Percentiles rank a stretch among this genome's conserved stretches.
Conservation (phyloP, 179 eudicot species). For the Sideroxylon spinosum region DNA sequence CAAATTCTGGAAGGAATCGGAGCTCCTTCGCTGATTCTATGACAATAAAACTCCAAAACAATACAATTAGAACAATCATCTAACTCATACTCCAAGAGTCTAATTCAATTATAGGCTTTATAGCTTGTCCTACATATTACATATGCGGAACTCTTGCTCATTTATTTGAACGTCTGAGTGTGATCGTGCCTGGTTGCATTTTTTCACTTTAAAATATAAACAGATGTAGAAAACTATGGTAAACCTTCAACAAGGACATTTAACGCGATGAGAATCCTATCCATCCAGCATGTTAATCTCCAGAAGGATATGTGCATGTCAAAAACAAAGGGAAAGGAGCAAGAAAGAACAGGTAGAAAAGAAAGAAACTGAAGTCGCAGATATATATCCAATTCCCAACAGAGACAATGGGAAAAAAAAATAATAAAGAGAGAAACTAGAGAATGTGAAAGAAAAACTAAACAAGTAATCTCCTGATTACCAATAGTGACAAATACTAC, state of each 20-base stretch:
- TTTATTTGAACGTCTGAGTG: neutral
- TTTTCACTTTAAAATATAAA: neutral
- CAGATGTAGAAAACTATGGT: neutral
- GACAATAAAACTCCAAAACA: too few relatives aligned
- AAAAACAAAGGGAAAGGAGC: neutral
- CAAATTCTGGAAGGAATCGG: too few relatives aligned
- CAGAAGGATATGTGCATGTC: neutral
- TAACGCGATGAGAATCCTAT: neutral
- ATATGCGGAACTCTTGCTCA: neutral
- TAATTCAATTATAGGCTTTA: too few relatives aligned
- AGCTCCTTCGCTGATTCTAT: too few relatives aligned
- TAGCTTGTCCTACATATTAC: too few relatives aligned
- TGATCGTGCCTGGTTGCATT: neutral
- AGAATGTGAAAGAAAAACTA: neutral
- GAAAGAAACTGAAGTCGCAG: neutral
- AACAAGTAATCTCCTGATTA: conserved; percentile 1
- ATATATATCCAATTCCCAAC: neutral
- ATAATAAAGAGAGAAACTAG: too few relatives aligned
- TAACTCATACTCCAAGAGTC: too few relatives aligned
- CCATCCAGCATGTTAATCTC: neutral
- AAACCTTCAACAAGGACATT: neutral
- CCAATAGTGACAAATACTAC: neutral
- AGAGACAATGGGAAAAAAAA: too few relatives aligned
- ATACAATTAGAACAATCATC: too few relatives aligned
- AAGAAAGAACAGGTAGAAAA: neutral